Evolutionary conservation across 2,329 filamentous ascomycete genomes (phyloP), one percentile per base, ranked within the genome.

Genomic region (Cytospora mali): DNA sequence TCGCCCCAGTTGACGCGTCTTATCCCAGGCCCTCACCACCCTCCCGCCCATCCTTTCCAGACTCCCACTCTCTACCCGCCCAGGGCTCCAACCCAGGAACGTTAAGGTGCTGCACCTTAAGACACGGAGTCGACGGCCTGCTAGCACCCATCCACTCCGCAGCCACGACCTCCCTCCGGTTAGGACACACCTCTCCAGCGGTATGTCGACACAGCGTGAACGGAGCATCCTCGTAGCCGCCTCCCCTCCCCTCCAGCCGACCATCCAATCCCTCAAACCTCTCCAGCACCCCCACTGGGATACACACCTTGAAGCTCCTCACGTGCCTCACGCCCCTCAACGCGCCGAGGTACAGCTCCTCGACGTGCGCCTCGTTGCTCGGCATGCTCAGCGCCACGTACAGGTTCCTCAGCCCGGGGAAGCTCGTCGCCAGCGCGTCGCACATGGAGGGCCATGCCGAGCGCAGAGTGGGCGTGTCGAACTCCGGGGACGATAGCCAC

Each of bases 361-460:
- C 64, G 35, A 63, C 48, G 21, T 54, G 49, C 31, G 42, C 56
- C 39, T 49, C 56, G 29, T 53, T 55, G 42, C 51, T 53, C 31
- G 52, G 55, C 52, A 65, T 55, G 7, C 60, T 56, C 29, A 65
- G 60, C 42, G 60, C 64, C 46, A 65, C 61, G 53, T 65, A 65
- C 52, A 65, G 61, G 53, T 65, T 63, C 39, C 56, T 61, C 27
- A 65, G 52, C 21, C 51, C 31, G 31, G 42, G 31, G 46, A 65
- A 56, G 28, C 56, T 35, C 39, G 39, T 39, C 48, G 62, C 58
- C 39, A 65, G 61, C 49, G 60, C 61, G 33, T 55, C 56, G 53
- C 64, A 65, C 28, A 65, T 50, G 28, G 53, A 57, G 21, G 64
- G 64, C 64, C 64, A 65, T 14, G 61, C 64, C 7, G 61, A 54